Conservation (phyloP, 2,329 filamentous ascomycete genomes). For the Fusarium nelsonii region DNA sequence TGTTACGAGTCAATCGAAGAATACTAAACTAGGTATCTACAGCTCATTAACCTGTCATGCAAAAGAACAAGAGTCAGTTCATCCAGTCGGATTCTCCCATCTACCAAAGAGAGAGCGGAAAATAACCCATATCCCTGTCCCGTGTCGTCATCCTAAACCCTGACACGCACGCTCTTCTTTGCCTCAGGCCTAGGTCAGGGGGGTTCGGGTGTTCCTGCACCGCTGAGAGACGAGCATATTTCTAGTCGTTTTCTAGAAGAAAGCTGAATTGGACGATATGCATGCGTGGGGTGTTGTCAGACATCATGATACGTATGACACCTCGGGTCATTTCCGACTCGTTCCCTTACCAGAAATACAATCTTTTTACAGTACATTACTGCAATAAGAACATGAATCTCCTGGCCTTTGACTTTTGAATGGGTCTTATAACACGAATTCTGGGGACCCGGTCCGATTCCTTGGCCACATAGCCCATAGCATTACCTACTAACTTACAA, state of each 20-base stretch:
- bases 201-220: not conserved
- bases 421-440: constrained; percentile 4
- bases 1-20: constrained; percentile 1
- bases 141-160: constrained; percentile 34
- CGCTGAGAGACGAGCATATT: constrained; percentile 3
- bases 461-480: constrained; percentile 13
- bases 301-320: not conserved
- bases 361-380: not conserved
- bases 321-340: constrained; percentile 31
- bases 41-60: not conserved
- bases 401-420: not conserved
- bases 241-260: constrained; percentile 47
- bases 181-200: constrained; percentile 11
- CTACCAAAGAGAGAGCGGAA: not conserved
- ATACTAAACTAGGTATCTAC: not conserved
- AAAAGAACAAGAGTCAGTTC: constrained; percentile 24
- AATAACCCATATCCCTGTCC: constrained; percentile 26
- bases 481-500: not conserved
- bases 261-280: not conserved
- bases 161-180: constrained; percentile 9
- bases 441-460: constrained; percentile 9
- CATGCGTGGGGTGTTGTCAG: constrained; percentile 10
- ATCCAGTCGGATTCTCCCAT: constrained; percentile 9
- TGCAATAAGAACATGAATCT: not conserved
- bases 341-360: constrained; percentile 18